These are phyloP conservation scores for Porphyridium purpureum DNA, from an alignment of 23 red algal genomes.

Conservation along the genomic window DNA sequence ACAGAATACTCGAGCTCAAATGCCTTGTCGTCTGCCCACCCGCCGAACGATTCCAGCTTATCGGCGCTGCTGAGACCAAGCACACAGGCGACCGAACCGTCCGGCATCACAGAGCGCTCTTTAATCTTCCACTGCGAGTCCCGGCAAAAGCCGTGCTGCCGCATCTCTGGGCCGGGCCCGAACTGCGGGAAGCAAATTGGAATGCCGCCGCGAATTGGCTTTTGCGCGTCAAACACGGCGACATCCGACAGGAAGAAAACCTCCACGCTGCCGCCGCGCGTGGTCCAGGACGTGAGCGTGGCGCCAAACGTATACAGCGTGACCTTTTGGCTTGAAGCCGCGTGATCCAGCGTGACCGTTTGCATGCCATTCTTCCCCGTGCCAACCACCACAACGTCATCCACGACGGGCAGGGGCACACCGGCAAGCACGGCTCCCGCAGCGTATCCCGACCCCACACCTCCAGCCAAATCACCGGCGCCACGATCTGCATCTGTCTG, in stretches of 20 bases:
- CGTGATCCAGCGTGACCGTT: too few species aligned
- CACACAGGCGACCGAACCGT: constrained; percentile 28
- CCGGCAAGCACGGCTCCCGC: too few species aligned
- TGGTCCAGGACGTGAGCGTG: constrained; percentile 52
- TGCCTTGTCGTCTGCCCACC: constrained; percentile 16
- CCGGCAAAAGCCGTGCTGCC: constrained; percentile 90
- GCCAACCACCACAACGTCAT: too few species aligned
- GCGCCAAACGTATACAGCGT: constrained; percentile 63
- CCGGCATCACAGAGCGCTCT: constrained; percentile 18
- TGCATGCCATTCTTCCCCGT: too few species aligned
- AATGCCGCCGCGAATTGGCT: constrained; percentile 62
- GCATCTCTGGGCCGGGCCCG: constrained; percentile 57
- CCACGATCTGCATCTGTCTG: too few species aligned
- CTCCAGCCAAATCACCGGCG: too few species aligned
- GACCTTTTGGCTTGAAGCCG: too few species aligned
- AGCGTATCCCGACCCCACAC: too few species aligned
- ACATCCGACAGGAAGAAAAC: constrained; percentile 52
- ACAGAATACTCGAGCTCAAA: constrained; percentile 71
- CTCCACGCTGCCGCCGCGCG: constrained; percentile 19
- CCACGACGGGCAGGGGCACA: too few species aligned
- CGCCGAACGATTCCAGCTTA: constrained; percentile 9
- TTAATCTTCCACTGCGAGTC: constrained; percentile 59
- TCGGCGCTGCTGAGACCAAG: constrained; percentile 22
- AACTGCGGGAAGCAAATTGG: constrained; percentile 99
- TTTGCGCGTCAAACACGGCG: constrained; percentile 36